A percentile compares a stretch with the other conserved stretches of the same genome.
These are phyloP conservation scores for Penicillium manginii DNA, from an alignment of 495 filamentous ascomycete species.

Conservation along the genomic window DNA sequence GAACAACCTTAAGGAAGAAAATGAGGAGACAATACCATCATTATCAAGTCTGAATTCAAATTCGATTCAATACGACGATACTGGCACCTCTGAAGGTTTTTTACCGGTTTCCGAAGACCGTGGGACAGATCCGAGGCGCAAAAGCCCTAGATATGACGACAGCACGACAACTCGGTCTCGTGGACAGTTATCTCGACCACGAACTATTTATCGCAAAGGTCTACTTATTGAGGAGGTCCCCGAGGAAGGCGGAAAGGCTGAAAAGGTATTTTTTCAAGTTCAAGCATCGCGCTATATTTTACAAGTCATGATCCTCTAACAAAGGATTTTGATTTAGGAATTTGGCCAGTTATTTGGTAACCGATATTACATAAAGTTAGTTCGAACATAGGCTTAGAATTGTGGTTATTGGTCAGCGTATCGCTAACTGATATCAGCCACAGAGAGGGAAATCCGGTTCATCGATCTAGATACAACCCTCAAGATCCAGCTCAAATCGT, in stretches of 20 bases:
- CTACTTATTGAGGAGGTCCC: not conserved
- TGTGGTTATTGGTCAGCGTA: not conserved
- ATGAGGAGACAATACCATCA: no score
- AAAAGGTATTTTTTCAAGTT: not conserved
- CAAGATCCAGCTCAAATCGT: not conserved
- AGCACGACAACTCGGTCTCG: no score
- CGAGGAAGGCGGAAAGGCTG: not conserved
- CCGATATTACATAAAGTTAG: not conserved
- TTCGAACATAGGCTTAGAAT: not conserved
- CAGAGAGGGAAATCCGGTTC: not conserved
- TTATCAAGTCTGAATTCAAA: no score
- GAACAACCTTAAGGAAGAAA: no score
- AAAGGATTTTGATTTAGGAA: not conserved
- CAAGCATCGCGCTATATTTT: not conserved
- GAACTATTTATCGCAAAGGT: not conserved
- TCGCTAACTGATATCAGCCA: not conserved
- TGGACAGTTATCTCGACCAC: not conserved
- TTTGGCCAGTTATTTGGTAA: not conserved
- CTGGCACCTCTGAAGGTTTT: no score
- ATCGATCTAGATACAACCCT: not conserved
- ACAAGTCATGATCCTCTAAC: not conserved
- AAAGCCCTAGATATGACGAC: no score
- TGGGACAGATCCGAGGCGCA: no score
- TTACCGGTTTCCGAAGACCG: no score
- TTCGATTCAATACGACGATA: no score